Base-by-base conservation (phyloP, 768 basidiomycete genomes). In the Heimioporus sp. region DNA sequence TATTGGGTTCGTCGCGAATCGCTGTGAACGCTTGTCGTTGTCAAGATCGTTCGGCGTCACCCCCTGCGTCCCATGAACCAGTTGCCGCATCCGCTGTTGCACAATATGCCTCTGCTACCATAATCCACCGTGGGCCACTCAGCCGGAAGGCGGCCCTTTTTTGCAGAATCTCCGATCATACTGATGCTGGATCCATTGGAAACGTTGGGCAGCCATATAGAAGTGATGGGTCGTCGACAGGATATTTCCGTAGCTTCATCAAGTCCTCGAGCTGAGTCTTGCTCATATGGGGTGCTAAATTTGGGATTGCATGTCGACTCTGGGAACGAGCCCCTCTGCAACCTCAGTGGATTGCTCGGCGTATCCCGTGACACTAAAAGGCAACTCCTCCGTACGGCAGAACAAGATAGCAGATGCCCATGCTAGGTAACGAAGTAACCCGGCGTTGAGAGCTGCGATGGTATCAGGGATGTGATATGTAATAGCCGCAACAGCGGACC, bases 401-500 rank as follows among this genome's bases (percentile, higher is more conserved):
- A 65, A 72, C 35, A 65, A 37, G 49, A 76, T 62, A 41, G 72
- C 74, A 30, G 62, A 58, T 3, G 57, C 47, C 77, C 78, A 79
- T 13, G 66, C 58, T 4, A 48, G 52, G 54, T 75, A 75, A 31
- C 67, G 57, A 31, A 65, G 64, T 19, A 77, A 56, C 24, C 73
- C 75, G 2, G 76, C 74, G 55, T 77, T 74, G 43, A 67, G 61
- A 3, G 66, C 75, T 34, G 79, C 57, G 48, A 80, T 63, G 16
- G 72, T 77, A 55, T 80, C 73, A 1, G 79, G 73, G 28, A 57
- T 45, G 41, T 48, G 53, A 19, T 58, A 42, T 20, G 37, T 32
- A 15, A 65, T 40, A 20, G 65, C 55, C 6, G 36, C 35, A 30
- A 64, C 57, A 36, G 61, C 37, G 62, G 65, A 4, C 60, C 61